Evolutionary conservation across 495 filamentous ascomycete species (phyloP).

Genomic region (Zalerion maritima): DNA sequence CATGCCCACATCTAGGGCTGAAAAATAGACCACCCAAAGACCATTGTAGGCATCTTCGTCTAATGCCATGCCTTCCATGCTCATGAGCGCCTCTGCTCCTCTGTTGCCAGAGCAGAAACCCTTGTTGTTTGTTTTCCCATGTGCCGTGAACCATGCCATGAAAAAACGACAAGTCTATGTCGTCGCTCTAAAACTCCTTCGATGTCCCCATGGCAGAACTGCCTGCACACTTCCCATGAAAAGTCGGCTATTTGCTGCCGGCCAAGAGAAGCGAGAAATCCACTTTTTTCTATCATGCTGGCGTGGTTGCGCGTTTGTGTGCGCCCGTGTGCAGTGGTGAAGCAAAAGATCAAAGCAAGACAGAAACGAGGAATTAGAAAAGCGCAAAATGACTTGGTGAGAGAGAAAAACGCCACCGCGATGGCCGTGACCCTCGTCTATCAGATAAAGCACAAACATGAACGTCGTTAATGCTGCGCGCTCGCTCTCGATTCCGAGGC

Average conservation of each 20-base stretch:
- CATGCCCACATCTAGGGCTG: no score
- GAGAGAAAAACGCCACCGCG: slow-evolving; percentile 19
- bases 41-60: no score
- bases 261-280: slow-evolving; percentile 39
- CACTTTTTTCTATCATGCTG: slow-evolving; percentile 45
- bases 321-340: slow-evolving; percentile 18
- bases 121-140: slow-evolving; percentile 12
- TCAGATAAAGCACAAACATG: slow-evolving; percentile 22
- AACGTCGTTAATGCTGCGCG: slow-evolving; percentile 20
- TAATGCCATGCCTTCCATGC: no score
- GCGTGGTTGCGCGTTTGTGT: slow-evolving; percentile 16
- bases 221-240: slow-evolving; percentile 14
- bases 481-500: slow-evolving; percentile 16
- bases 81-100: no score
- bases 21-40: no score
- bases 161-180: slow-evolving; percentile 12
- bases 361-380: slow-evolving; percentile 21
- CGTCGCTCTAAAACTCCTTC: slow-evolving; percentile 11
- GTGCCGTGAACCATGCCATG: slow-evolving; percentile 11
- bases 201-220: slow-evolving; percentile 6
- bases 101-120: no score
- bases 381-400: slow-evolving; percentile 22
- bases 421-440: not conserved
- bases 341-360: slow-evolving; percentile 21
- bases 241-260: slow-evolving; percentile 14